Evolutionary conservation across 148 eudicot species (phyloP).

Genomic region (Cornus controversa): DNA sequence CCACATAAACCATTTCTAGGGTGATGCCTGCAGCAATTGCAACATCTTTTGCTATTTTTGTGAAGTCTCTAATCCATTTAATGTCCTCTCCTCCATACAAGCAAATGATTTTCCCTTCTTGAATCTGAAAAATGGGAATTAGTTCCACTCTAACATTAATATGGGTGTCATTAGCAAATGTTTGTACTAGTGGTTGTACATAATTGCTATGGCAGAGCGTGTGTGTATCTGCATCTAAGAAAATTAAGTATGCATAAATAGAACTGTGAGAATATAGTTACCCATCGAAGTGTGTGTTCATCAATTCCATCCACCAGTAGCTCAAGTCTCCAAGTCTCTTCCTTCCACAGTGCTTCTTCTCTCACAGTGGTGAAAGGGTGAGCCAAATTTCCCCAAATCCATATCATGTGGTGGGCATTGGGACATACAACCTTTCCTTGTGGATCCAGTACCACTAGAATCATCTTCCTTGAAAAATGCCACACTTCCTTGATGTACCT

Average conservation of each 20-base stretch:
- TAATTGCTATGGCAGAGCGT: neutral
- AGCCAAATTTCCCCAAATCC: constrained; percentile 82
- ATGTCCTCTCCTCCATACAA: constrained; percentile 84
- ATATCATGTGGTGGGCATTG: constrained; percentile 77
- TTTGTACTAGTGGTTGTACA: neutral
- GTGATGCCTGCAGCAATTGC: constrained; percentile 34
- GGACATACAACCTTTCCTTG: constrained; percentile 66
- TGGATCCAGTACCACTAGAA: constrained; percentile 77
- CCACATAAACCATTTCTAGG: constrained; percentile 74
- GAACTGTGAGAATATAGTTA: constrained; percentile 14
- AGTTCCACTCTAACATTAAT: neutral
- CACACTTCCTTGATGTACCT: constrained; percentile 78
- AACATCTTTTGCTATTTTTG: constrained; percentile 32
- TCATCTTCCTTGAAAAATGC: constrained; percentile 60
- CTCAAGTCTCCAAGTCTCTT: constrained; percentile 74
- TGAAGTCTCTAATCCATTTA: constrained; percentile 66
- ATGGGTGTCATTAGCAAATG: neutral
- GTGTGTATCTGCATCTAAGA: neutral
- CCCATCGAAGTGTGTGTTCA: constrained; percentile 48
- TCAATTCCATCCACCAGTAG: constrained; percentile 68
- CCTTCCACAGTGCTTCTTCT: constrained; percentile 75
- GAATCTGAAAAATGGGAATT: constrained; percentile 33
- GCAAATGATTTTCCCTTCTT: constrained; percentile 51
- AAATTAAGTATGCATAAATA: neutral
- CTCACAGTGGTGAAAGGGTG: constrained; percentile 61